phyloP scores from a whole-genome alignment of 257 asterid genomes.

The Solanum appendiculatum region DNA sequence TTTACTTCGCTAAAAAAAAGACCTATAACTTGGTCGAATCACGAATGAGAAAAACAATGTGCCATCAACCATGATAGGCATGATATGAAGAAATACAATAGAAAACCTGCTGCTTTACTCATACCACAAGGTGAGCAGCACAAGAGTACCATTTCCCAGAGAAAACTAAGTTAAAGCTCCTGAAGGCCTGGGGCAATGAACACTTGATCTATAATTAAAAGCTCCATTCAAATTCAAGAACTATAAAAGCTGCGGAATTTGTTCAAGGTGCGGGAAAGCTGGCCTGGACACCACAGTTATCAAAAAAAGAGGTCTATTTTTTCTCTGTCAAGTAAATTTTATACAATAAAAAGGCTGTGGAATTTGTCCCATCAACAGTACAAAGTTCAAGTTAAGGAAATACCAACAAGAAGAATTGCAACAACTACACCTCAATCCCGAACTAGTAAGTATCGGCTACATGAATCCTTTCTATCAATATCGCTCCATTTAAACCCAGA shows the following conservation, averaged over 20 bases:
- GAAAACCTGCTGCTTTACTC: background rate
- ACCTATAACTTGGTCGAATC: background rate
- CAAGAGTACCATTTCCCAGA: no score
- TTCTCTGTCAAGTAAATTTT: background rate
- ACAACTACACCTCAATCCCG: no score
- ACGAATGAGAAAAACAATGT: background rate
- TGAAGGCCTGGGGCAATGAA: no score
- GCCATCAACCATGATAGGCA: background rate
- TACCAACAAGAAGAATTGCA: no score
- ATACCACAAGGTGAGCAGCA: background rate
- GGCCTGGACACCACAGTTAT: no score
- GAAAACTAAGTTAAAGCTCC: no score
- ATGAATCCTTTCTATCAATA: background rate
- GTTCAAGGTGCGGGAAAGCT: no score
- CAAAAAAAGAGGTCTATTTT: background rate
- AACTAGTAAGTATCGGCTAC: background rate
- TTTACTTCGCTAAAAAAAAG: background rate
- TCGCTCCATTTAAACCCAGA: background rate
- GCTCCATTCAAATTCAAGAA: no score
- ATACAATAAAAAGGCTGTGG: background rate
- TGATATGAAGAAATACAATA: background rate
- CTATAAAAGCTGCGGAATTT: no score
- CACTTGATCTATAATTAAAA: no score
- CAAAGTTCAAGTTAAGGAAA: no score
- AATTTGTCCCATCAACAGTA: background rate